Conservation (phyloP, 2,329 filamentous ascomycete species). For the Talaromyces sp. region DNA sequence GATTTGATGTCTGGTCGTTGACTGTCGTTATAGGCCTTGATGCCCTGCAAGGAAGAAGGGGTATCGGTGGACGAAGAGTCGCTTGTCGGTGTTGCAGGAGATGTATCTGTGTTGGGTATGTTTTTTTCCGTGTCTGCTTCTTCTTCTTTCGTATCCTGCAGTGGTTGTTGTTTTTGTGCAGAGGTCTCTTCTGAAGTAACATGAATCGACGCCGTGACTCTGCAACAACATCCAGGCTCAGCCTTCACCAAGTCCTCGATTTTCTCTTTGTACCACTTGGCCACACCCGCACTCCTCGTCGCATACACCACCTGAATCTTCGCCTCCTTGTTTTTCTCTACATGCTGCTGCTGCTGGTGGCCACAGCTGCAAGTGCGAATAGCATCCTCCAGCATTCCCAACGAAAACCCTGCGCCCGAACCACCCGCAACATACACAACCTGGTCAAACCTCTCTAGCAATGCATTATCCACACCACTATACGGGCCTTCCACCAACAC, state of each 20-base stretch:
- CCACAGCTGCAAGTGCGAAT: conserved; percentile 1
- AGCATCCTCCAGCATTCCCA: conserved; percentile 39
- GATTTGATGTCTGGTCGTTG: conserved; percentile 2
- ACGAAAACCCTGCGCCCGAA: conserved; percentile 51
- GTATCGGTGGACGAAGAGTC: conserved; percentile 9
- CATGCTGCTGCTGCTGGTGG: neutral
- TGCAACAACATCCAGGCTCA: neutral
- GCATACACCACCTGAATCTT: conserved; percentile 2
- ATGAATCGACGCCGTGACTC: neutral
- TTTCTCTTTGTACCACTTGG: conserved; percentile 1
- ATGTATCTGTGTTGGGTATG: neutral
- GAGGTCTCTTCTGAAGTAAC: neutral
- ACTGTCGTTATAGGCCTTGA: neutral
- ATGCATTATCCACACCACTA: conserved; percentile 43
- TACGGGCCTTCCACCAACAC: conserved; percentile 57
- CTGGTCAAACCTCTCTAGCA: conserved; percentile 35
- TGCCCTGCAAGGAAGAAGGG: neutral
- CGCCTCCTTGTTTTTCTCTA: neutral
- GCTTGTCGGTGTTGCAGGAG: neutral
- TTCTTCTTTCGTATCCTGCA: neutral
- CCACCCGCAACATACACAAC: conserved; percentile 51
- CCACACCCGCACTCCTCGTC: neutral
- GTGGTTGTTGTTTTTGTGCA: neutral
- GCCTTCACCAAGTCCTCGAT: neutral
- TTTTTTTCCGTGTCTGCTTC: neutral